These are phyloP conservation scores for Cutaneotrichosporon sp. DNA, from an alignment of 1,284 basidiomycete species.

Conservation along the genomic window DNA sequence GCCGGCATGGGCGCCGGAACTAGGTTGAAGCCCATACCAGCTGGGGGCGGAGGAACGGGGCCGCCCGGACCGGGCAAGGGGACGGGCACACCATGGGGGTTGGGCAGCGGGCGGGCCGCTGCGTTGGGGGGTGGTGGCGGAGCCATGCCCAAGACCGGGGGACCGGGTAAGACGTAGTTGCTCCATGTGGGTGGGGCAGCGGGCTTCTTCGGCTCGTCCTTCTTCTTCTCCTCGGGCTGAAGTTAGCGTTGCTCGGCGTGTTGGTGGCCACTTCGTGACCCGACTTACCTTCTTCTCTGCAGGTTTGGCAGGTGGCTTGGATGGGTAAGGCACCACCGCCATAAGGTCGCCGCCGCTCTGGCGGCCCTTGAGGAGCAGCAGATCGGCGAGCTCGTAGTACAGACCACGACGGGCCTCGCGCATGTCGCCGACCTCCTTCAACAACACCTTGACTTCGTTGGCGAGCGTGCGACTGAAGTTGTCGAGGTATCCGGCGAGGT, in stretches of 20 bases:
- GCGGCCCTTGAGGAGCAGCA: constrained; percentile 46
- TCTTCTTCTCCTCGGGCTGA: constrained; percentile 2
- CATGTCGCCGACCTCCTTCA: constrained; percentile 48
- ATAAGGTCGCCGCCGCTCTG: constrained; percentile 46
- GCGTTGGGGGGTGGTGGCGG: not conserved
- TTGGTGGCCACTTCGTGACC: too few relatives aligned
- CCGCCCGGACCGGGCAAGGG: not conserved
- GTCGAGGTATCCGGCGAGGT: constrained; percentile 46
- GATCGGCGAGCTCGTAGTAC: constrained; percentile 45
- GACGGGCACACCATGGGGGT: not conserved
- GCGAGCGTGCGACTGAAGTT: constrained; percentile 46
- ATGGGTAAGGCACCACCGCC: constrained; percentile 46
- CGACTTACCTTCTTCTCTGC: constrained; percentile 18
- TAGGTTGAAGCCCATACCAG: not conserved
- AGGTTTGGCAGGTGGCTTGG: constrained; percentile 32
- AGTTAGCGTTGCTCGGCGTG: not conserved
- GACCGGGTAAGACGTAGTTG: constrained; percentile 2
- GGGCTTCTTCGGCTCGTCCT: constrained; percentile 8
- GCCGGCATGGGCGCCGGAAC: not conserved
- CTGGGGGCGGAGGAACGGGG: not conserved
- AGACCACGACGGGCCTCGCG: constrained; percentile 45
- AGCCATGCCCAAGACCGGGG: constrained; percentile 4
- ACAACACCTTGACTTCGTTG: constrained; percentile 41
- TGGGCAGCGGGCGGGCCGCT: not conserved
- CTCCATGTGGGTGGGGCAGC: constrained; percentile 10